Percentiles rank a stretch among this genome's conserved stretches.
Evolutionary conservation across 805 yeast genomes (phyloP).

Genomic region (Spathaspora hagerdaliae): DNA sequence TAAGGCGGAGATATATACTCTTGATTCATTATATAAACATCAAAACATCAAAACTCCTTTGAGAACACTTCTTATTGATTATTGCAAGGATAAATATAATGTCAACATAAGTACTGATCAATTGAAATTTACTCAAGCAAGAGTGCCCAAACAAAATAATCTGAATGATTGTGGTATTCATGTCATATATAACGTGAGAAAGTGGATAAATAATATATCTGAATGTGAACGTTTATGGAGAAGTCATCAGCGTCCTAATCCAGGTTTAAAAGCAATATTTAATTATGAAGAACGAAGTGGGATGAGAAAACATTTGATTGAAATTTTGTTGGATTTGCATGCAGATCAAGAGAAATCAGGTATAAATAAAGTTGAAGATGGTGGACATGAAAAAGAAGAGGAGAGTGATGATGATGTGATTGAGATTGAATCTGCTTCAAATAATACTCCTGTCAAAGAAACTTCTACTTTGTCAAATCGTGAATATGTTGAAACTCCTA

Average conservation of each 20-base stretch:
- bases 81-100: slow-evolving; percentile 62
- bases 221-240: slow-evolving; percentile 51
- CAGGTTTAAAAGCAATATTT: slow-evolving; percentile 14
- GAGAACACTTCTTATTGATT: slow-evolving; percentile 56
- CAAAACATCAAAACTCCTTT: slow-evolving; percentile 49
- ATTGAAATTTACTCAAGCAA: slow-evolving; percentile 46
- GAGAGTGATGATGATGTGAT: slow-evolving; percentile 7
- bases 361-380: neutral
- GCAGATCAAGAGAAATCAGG: slow-evolving; percentile 9
- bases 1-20: slow-evolving; percentile 45
- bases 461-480: too few relatives aligned
- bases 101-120: slow-evolving; percentile 42
- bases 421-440: neutral
- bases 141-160: slow-evolving; percentile 81
- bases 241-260: slow-evolving; percentile 1
- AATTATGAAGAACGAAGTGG: slow-evolving; percentile 24
- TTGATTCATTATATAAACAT: slow-evolving; percentile 76
- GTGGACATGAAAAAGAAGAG: neutral
- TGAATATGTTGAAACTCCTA: too few relatives aligned
- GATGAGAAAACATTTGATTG: slow-evolving; percentile 24
- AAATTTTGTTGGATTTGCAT: slow-evolving; percentile 20
- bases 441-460: too few relatives aligned
- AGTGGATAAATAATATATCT: slow-evolving; percentile 48
- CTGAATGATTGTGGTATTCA: slow-evolving; percentile 94
- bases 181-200: slow-evolving; percentile 68